Conservation (phyloP, 1,139 yeast species). For the Pichia sp. region DNA sequence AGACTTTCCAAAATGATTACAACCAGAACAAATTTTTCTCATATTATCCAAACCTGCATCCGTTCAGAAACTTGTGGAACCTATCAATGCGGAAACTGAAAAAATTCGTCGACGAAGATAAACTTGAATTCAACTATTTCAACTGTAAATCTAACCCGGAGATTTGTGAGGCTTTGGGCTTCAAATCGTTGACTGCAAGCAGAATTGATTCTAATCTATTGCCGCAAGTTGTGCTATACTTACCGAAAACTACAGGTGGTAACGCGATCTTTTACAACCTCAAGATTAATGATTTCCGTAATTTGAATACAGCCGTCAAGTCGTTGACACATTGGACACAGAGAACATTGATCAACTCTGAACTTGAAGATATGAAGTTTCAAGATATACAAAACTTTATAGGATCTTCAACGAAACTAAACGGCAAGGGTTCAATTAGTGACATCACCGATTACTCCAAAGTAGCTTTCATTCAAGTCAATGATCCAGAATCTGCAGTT, state of each 20-base stretch:
- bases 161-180: slow-evolving; percentile 50
- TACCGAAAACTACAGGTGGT: slow-evolving; percentile 38
- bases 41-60: slow-evolving; percentile 47
- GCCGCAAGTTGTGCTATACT: slow-evolving; percentile 35
- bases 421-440: slow-evolving; percentile 23
- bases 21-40: slow-evolving; percentile 37
- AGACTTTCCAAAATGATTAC: slow-evolving; percentile 33
- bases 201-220: slow-evolving; percentile 13
- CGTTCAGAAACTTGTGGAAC: slow-evolving; percentile 54
- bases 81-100: slow-evolving; percentile 47
- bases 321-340: slow-evolving; percentile 36
- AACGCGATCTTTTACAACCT: slow-evolving; percentile 32
- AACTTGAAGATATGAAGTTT: slow-evolving; percentile 37
- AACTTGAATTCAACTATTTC: slow-evolving; percentile 43
- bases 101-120: slow-evolving; percentile 37
- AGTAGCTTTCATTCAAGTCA: slow-evolving; percentile 50
- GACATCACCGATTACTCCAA: slow-evolving; percentile 37
- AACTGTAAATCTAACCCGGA: slow-evolving; percentile 49
- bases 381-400: slow-evolving; percentile 40
- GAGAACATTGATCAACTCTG: slow-evolving; percentile 35
- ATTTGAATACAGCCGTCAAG: slow-evolving; percentile 22
- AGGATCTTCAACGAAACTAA: slow-evolving; percentile 36
- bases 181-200: slow-evolving; percentile 30
- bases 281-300: background rate
- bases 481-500: slow-evolving; percentile 47